Base-by-base conservation (phyloP, 495 filamentous ascomycete genomes). In the Pseudoneurospora amorphoporcata region DNA sequence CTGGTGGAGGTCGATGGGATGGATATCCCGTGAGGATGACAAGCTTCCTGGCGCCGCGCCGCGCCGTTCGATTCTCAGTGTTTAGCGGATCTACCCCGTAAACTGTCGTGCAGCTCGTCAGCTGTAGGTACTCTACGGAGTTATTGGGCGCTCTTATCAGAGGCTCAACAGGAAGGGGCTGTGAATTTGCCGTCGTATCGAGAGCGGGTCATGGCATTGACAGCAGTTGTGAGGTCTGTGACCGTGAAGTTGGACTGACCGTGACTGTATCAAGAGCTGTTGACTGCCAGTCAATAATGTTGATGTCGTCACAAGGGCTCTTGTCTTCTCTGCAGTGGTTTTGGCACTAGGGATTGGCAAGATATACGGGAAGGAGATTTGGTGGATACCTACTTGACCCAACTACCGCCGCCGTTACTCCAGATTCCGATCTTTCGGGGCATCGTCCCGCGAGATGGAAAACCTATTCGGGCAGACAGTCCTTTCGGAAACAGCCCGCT, bases 201-300 rank as follows among this genome's bases (percentile, higher is more conserved):
- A 32, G 23, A 61, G 23, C 53, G 23, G 23, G 53, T 32, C 23
- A 32, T 32, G 53, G 53, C 53, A 32, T 53, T 53, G 45, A 53
- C 45, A 53, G 45, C 45, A 53, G 23, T 23, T 70, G 40, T 71
- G 71, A 75, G 68, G 71, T 72, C 74, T 72, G 65, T 45, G 40
- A 70, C 16, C 29, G 39, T 32, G 53, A 35, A 40, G 72, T 69
- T 72, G 39, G 37, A n/a, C 61, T 53, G 72, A 68, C 68, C 72
- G 42, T 58, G 53, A 70, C 69, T 71, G 47, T 19, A 40, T 19
- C 35, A 40, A 16, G 23, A 19, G 29, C 39, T 23, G 19, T 53
- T n/a, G 58, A 42, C 19, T 29, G 40, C 32, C 5, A 41, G 70
- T 38, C 73, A 37, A 37, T 19, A 2, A 23, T 19, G 61, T 70